Base-by-base conservation (phyloP, 495 filamentous ascomycete genomes). In the Aspergillus heteromorphus region DNA sequence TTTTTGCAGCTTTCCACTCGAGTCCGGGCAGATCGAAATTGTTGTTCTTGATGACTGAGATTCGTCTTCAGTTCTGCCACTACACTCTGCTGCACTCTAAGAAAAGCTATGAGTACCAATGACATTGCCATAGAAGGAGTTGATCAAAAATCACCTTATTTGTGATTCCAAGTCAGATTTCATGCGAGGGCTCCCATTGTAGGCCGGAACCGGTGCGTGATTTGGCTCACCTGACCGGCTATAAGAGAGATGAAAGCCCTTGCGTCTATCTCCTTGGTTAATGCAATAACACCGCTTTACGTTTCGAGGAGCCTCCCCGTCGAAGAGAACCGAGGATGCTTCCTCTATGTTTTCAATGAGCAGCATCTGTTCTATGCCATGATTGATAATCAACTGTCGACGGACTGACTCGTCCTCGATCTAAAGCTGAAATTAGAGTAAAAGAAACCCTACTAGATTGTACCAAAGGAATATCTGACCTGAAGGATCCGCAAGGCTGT, bases 321-420 rank as follows among this genome's bases (percentile, higher is more conserved):
- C 77, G 59, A 86, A 87, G 77, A 97, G 88, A 27, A 87, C 78
- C 2, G 79, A 67, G 18, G 85, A 73, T 1, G 86, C 95, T 49
- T 87, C 77, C 10, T 74, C 62, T 16, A 87, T 73, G 40, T 83
- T 70, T 40, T 84, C 79, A 42, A 97, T 84, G 2, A 99, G 68
- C 9, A 96, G 77, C 10, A 85, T 83, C 63, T 97, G 92, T 53
- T 99, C 93, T 42, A 96, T 87, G 7, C 74, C 69, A 60, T 92
- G 78, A 49, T 83, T 84, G 65, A 99, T 89, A 65, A 99, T 87
- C 27, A 97, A 70, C 48, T 91, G 86, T 54, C 87, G 84, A 30
- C 83, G 83, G 19, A 95, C 88, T 40, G 85, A 68, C 13, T 85
- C 80, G 65, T 92, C 84, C 57, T 93, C 87, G 58, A 98, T 85